These are phyloP conservation scores for Spathaspora girioi DNA, from an alignment of 805 yeast genomes.

Conservation along the genomic window DNA sequence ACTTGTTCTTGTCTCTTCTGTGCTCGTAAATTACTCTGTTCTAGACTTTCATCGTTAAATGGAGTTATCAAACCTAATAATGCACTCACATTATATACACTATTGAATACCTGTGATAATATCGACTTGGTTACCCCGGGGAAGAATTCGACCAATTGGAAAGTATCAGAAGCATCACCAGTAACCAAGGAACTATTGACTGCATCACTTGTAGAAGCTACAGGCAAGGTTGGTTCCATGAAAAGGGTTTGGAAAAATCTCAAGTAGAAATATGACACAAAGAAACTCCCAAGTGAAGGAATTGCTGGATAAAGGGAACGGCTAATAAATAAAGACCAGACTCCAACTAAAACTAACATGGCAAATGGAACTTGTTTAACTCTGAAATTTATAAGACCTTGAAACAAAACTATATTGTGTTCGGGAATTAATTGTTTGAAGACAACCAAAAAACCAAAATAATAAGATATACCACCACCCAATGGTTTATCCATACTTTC, in stretches of 20 bases:
- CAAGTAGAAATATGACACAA: slow-evolving; percentile 71
- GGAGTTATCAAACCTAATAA: slow-evolving; percentile 51
- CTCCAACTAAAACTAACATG: slow-evolving; percentile 24
- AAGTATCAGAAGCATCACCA: slow-evolving; percentile 91
- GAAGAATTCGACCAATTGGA: slow-evolving; percentile 79
- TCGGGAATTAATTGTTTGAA: slow-evolving; percentile 58
- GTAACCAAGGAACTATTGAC: slow-evolving; percentile 32
- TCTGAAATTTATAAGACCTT: slow-evolving; percentile 44
- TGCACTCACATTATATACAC: slow-evolving; percentile 31
- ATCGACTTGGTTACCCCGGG: slow-evolving; percentile 58
- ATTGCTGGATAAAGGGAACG: slow-evolving; percentile 46
- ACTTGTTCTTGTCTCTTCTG: slow-evolving; percentile 54
- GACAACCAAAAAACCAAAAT: slow-evolving; percentile 54
- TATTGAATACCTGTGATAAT: slow-evolving; percentile 48
- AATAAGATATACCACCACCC: slow-evolving; percentile 49
- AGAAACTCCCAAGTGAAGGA: slow-evolving; percentile 57
- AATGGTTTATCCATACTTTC: slow-evolving; percentile 41
- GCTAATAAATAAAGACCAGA: slow-evolving; percentile 31
- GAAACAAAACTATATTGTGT: slow-evolving; percentile 47
- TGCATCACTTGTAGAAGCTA: slow-evolving; percentile 26
- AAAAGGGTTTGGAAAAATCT: slow-evolving; percentile 67
- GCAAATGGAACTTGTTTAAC: slow-evolving; percentile 62
- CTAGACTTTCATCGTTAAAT: slow-evolving; percentile 66
- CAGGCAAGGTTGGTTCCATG: slow-evolving; percentile 54
- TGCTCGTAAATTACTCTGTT: slow-evolving; percentile 70